These are phyloP conservation scores for Calophaca sinica DNA, from an alignment of 306 rosid genomes.

Conservation along the genomic window DNA sequence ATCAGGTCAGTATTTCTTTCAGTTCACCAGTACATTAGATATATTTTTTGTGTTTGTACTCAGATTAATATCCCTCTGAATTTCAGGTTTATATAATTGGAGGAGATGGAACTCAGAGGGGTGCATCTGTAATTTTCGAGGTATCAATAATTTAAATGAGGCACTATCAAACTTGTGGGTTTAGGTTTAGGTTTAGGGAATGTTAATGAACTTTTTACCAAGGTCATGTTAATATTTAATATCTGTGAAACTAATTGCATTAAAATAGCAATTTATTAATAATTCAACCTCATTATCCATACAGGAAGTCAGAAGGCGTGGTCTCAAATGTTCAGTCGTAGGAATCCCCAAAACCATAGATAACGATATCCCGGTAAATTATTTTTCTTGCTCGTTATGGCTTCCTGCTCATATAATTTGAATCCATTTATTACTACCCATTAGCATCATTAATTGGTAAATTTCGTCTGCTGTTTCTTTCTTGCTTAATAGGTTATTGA, in stretches of 20 bases:
- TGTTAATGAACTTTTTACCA: background rate
- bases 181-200: constrained; percentile 12
- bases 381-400: constrained; percentile 30
- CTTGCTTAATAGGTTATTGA: constrained; percentile 75
- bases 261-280: constrained; percentile 2
- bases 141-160: constrained; percentile 50
- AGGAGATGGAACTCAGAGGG: constrained; percentile 98
- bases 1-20: constrained; percentile 67
- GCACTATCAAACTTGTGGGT: constrained; percentile 9
- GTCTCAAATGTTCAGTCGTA: constrained; percentile 84
- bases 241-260: constrained; percentile 25
- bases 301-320: constrained; percentile 91
- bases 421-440: background rate
- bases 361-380: constrained; percentile 83
- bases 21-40: background rate
- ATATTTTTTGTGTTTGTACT: background rate
- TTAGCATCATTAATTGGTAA: constrained; percentile 29
- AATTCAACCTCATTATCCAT: constrained; percentile 35
- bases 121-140: constrained; percentile 93
- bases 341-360: constrained; percentile 99
- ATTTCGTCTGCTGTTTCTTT: constrained; percentile 16
- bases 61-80: constrained; percentile 36
- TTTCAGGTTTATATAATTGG: constrained; percentile 96
- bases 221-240: background rate
- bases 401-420: constrained; percentile 8